phyloP scores from a whole-genome alignment of 257 asterid species.

The Echium plantagineum region DNA sequence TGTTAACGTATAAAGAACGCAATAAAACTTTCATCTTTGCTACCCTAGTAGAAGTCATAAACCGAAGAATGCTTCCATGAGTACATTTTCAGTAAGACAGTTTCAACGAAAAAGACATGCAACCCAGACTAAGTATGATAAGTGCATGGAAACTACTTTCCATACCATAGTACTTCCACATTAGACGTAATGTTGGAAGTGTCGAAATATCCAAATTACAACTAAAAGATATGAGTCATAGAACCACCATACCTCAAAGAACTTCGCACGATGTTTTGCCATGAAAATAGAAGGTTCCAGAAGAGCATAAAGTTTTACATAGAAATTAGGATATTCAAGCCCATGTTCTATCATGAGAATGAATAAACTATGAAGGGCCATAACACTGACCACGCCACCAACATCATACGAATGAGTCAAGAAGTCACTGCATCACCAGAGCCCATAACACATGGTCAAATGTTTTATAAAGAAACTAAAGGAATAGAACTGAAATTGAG shows the following conservation, averaged over 20 bases:
- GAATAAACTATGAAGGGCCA: constrained; percentile 88
- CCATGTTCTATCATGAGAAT: constrained; percentile 92
- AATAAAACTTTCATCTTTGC: neutral
- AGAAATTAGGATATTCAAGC: constrained; percentile 90
- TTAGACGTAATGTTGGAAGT: neutral
- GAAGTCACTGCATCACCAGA: constrained; percentile 64
- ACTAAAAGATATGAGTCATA: neutral
- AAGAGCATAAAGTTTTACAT: constrained; percentile 73
- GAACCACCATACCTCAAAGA: constrained; percentile 49
- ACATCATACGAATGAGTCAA: constrained; percentile 85
- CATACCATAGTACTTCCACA: neutral
- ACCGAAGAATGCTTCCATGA: too few species aligned
- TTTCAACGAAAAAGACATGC: too few species aligned
- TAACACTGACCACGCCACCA: constrained; percentile 94
- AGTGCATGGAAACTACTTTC: too few species aligned
- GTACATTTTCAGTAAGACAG: too few species aligned
- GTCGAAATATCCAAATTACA: neutral
- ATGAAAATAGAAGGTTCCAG: constrained; percentile 78
- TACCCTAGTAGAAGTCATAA: neutral
- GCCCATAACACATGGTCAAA: neutral
- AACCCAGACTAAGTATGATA: too few species aligned
- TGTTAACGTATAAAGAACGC: neutral
- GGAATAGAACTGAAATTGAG: constrained; percentile 11
- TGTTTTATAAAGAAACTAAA: constrained; percentile 6
- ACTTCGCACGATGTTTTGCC: constrained; percentile 82